These are phyloP conservation scores for Phytophthora kernoviae DNA, from an alignment of 352 stramenopile genomes.

Conservation along the genomic window DNA sequence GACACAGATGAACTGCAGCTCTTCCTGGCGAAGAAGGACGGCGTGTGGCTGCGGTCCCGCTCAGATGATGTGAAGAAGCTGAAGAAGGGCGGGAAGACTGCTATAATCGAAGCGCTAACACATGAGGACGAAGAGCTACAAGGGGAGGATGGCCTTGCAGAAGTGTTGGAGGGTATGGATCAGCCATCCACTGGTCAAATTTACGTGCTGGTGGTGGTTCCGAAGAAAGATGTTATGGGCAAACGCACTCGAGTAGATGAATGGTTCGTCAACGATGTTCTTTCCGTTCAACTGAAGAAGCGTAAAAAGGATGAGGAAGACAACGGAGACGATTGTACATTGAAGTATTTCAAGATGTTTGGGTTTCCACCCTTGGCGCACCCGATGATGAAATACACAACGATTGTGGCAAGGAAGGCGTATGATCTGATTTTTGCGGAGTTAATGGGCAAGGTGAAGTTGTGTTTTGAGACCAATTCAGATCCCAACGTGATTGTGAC, in stretches of 20 bases:
- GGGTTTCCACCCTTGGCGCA: slow-evolving; percentile 10
- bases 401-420: slow-evolving; percentile 9
- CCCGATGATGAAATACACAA: not conserved
- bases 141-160: not conserved
- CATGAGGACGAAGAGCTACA: slow-evolving; percentile 2
- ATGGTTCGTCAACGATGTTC: slow-evolving; percentile 5
- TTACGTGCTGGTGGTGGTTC: slow-evolving; percentile 19
- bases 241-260: slow-evolving; percentile 12
- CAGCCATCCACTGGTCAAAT: not conserved
- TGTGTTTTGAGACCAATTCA: not conserved
- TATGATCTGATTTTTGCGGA: slow-evolving; percentile 14
- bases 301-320: slow-evolving; percentile 5
- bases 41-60: not conserved
- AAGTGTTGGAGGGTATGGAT: slow-evolving; percentile 2
- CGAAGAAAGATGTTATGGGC: not conserved
- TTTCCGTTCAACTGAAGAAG: slow-evolving; percentile 9
- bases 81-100: not conserved
- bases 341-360: slow-evolving; percentile 16
- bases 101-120: not conserved
- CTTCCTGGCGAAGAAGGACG: too few species aligned
- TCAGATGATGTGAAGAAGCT: not conserved
- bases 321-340: not conserved
- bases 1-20: too few species aligned
- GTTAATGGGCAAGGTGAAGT: slow-evolving; percentile 9
- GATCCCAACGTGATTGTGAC: slow-evolving; percentile 17